Evolutionary conservation across 73 alveolate species (phyloP).

Genomic region (Symbiodinium pilosum): DNA sequence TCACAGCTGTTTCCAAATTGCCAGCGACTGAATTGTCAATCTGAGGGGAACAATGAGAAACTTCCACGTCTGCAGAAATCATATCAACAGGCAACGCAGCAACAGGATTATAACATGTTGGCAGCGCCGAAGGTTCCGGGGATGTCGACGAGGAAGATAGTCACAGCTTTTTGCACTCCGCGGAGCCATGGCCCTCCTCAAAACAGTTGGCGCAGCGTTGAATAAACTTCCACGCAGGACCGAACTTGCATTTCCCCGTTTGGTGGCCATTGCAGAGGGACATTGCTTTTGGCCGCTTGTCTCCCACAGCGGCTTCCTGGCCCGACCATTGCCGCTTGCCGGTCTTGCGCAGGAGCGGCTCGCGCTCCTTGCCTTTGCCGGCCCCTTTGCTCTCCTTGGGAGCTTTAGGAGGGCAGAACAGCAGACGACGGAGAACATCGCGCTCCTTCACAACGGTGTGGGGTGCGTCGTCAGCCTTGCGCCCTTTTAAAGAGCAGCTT

Average conservation of each 20-base stretch:
- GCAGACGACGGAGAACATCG: background rate
- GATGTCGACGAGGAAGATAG: background rate
- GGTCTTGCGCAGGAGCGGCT: background rate
- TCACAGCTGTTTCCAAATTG: background rate
- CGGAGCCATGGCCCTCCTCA: background rate
- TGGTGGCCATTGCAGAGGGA: background rate
- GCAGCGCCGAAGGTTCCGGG: background rate
- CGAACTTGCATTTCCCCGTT: background rate
- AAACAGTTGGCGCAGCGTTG: background rate
- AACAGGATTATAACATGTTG: background rate
- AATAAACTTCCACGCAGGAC: background rate
- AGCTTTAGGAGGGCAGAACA: background rate
- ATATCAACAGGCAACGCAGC: background rate
- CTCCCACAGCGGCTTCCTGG: background rate
- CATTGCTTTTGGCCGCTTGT: background rate
- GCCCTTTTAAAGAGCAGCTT: background rate
- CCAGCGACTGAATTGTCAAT: background rate
- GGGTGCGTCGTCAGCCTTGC: background rate
- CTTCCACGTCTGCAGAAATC: background rate
- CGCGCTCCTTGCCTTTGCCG: background rate
- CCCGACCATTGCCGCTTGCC: background rate
- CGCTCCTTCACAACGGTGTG: background rate
- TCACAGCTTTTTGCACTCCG: background rate
- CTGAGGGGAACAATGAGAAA: background rate
- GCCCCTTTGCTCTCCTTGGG: too few relatives aligned